Percentiles rank a stretch among this genome's conserved stretches.
Evolutionary conservation across 257 asterid genomes (phyloP).

Genomic region (Nicotiana undulata): DNA sequence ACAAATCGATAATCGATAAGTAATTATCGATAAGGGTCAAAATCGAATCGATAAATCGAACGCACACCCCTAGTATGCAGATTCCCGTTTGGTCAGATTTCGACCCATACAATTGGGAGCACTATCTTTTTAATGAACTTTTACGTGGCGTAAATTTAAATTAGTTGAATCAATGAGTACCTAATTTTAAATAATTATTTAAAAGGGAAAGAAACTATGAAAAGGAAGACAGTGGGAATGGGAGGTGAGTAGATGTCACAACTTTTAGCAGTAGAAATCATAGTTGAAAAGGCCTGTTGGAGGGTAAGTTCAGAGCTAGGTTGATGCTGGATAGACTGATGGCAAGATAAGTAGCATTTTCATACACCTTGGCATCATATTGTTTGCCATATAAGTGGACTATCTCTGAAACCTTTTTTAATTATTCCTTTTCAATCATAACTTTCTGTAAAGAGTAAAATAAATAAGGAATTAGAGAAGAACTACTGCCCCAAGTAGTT

Average conservation of each 20-base stretch:
- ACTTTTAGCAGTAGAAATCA: slow-evolving; percentile 73
- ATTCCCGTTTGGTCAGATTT: too few species aligned
- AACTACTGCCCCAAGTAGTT: too few species aligned
- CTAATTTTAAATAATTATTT: too few species aligned
- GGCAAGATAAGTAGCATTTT: slow-evolving; percentile 73
- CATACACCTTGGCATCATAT: slow-evolving; percentile 40
- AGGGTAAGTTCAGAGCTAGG: slow-evolving; percentile 23
- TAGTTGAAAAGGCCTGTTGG: slow-evolving; percentile 32
- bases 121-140: too few species aligned
- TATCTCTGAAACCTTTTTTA: slow-evolving; percentile 22
- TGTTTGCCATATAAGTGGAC: slow-evolving; percentile 79
- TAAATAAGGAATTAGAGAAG: too few species aligned
- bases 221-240: slow-evolving; percentile 16
- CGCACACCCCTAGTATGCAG: too few species aligned
- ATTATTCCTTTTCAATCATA: slow-evolving; percentile 10
- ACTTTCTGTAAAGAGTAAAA: background rate
- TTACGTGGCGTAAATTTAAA: too few species aligned
- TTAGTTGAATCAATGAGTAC: too few species aligned
- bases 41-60: too few species aligned
- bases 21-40: too few species aligned
- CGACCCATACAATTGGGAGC: too few species aligned
- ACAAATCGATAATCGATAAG: too few species aligned
- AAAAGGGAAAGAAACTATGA: background rate
- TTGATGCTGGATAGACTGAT: slow-evolving; percentile 40
- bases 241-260: slow-evolving; percentile 43